Percentiles rank a stretch among this genome's conserved stretches.
Conservation (phyloP, 805 yeast species). For the Sugiyamaella floridensis region DNA sequence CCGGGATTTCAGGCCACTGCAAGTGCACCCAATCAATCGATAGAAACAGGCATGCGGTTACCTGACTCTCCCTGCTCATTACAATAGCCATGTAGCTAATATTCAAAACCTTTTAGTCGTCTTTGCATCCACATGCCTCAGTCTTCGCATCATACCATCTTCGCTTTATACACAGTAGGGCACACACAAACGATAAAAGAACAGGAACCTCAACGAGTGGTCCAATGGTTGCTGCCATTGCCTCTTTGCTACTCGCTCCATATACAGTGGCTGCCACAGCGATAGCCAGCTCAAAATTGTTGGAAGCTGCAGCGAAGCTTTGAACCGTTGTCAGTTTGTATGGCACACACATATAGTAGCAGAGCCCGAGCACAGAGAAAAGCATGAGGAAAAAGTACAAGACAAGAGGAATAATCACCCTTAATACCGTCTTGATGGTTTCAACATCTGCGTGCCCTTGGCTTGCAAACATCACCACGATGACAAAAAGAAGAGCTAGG, state of each 20-base stretch:
- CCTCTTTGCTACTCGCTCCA: constrained; percentile 46
- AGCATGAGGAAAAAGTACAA: constrained; percentile 44
- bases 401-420: constrained; percentile 45
- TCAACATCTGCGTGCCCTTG: constrained; percentile 43
- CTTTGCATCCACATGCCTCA: constrained; percentile 9
- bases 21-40: no score
- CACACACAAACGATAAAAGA: constrained; percentile 25
- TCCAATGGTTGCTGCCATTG: constrained; percentile 55
- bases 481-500: constrained; percentile 46
- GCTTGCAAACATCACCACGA: constrained; percentile 45
- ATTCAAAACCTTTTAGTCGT: neutral
- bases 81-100: no score
- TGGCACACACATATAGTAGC: constrained; percentile 15
- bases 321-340: constrained; percentile 43
- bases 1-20: no score
- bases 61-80: no score
- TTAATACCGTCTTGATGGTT: constrained; percentile 43
- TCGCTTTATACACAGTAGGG: constrained; percentile 3
- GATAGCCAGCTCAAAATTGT: constrained; percentile 50
- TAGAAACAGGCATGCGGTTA: no score
- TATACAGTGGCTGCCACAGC: constrained; percentile 48
- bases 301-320: constrained; percentile 51
- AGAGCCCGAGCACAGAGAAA: constrained; percentile 37
- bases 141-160: constrained; percentile 9
- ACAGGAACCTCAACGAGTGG: constrained; percentile 56